Percentiles rank a stretch among this genome's conserved stretches.
phyloP scores from a whole-genome alignment of 1,284 basidiomycete genomes.

The Jaminaea rosea region DNA sequence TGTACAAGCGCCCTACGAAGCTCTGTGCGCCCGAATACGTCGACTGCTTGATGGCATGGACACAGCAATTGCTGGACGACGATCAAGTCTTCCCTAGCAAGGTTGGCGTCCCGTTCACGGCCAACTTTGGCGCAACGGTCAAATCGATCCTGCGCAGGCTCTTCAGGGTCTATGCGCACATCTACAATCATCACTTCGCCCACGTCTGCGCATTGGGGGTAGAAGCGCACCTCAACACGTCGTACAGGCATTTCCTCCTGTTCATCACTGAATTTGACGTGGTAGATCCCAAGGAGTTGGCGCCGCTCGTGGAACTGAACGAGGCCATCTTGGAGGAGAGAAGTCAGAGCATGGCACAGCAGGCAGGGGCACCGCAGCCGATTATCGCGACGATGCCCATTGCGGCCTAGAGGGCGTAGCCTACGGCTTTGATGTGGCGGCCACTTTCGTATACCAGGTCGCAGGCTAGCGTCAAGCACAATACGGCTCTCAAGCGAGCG shows the following conservation, averaged over 20 bases:
- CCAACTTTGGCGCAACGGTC: constrained; percentile 79
- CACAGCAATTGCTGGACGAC: constrained; percentile 84
- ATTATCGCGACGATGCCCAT: too few relatives aligned
- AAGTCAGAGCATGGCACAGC: too few relatives aligned
- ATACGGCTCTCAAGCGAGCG: too few relatives aligned
- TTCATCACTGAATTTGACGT: constrained; percentile 96
- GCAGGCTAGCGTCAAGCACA: too few relatives aligned
- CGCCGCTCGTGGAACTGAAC: constrained; percentile 91
- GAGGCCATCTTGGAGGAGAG: constrained; percentile 66
- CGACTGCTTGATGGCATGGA: constrained; percentile 98
- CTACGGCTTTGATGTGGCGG: too few relatives aligned
- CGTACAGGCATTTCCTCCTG: constrained; percentile 94
- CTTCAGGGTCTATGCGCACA: constrained; percentile 95
- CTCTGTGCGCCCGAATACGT: constrained; percentile 65
- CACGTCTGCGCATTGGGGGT: constrained; percentile 96
- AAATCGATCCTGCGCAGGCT: constrained; percentile 84
- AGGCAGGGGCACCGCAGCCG: too few relatives aligned
- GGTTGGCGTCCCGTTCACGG: constrained; percentile 83
- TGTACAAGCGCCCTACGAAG: constrained; percentile 41
- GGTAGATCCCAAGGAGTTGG: constrained; percentile 93
- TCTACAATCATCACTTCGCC: constrained; percentile 99
- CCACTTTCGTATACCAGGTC: too few relatives aligned
- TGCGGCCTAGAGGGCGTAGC: too few relatives aligned
- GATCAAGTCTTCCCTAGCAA: constrained; percentile 87
- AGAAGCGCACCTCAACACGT: constrained; percentile 96